Base-by-base conservation (phyloP, 768 basidiomycete genomes). In the Pulveroboletus sp. region DNA sequence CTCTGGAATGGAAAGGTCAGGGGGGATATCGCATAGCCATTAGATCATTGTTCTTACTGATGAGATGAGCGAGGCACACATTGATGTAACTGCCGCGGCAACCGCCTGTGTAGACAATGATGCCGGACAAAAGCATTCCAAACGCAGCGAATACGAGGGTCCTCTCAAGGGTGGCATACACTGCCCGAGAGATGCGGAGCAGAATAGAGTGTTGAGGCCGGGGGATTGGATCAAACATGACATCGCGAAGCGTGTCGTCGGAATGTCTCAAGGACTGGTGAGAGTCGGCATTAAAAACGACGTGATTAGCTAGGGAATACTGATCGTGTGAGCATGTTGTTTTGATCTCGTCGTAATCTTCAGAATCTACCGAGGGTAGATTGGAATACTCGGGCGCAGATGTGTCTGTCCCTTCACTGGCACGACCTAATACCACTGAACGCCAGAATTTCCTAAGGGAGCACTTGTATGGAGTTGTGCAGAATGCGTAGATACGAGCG, bases 21-120 rank as follows among this genome's bases (percentile, higher is more conserved):
- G 19, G 57, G 49, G 4, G 11, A 38, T 1, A 6, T 20, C 6
- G 38, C 9, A 2, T 16, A n/a, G 20, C 5, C 0, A 27, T 1
- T 12, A 10, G 1, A 24, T 14, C 23, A 14, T 23, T 47, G 26
- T 34, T 67, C 86, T 47, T 65, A 89, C 89, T 97, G 73, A 97
- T 95, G 32, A 93, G 64, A 69, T 97, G 94, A 0, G 94, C 94
- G 26, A 93, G 73, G 57, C 89, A 94, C 1, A 83, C 84, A 58
- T 95, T 94, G 47, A 84, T 58, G 60, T 86, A 92, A 51, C 76
- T 80, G 35, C 76, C 78, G 44, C 93, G 78, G 69, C 93, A 95
- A 43, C 89, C 86, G 13, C 93, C 94, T 2, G 89, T 86, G 65
- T 95, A 98, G 8, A 84, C 73, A 11, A 85, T 80, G 27, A 92